These are phyloP conservation scores for Spathaspora passalidarum DNA, from an alignment of 805 yeast species.

Conservation along the genomic window DNA sequence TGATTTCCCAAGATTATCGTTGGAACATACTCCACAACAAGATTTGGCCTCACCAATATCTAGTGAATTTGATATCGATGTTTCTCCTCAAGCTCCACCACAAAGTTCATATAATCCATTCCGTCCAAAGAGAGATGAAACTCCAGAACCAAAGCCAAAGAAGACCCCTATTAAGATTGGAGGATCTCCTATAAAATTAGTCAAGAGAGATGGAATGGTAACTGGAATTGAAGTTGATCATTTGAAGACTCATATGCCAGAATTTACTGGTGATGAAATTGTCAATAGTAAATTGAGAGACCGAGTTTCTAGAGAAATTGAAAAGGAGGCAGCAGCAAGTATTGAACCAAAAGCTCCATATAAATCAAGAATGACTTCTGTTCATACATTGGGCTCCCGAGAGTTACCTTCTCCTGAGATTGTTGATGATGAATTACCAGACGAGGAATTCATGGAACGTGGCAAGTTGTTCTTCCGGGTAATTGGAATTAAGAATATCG, in stretches of 20 bases:
- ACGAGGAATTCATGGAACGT: slow-evolving; percentile 27
- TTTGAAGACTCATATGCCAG: not conserved
- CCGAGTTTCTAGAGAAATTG: slow-evolving; percentile 7
- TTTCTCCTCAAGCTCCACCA: slow-evolving; percentile 3
- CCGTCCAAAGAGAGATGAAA: not conserved
- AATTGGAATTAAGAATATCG: slow-evolving; percentile 42
- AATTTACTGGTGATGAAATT: slow-evolving; percentile 18
- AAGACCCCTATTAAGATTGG: slow-evolving; percentile 34
- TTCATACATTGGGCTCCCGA: slow-evolving; percentile 10
- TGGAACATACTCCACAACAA: not conserved
- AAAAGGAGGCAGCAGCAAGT: not conserved
- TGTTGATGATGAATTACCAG: slow-evolving; percentile 1
- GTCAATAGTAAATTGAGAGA: slow-evolving; percentile 21
- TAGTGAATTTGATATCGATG: slow-evolving; percentile 1
- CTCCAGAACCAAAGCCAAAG: slow-evolving; percentile 8
- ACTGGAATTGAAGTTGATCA: slow-evolving; percentile 13
- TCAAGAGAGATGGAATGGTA: slow-evolving; percentile 27
- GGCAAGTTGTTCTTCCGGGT: slow-evolving; percentile 57
- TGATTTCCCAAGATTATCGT: not conserved
- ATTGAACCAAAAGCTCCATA: slow-evolving; percentile 7
- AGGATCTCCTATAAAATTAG: slow-evolving; percentile 35
- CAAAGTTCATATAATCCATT: slow-evolving; percentile 1
- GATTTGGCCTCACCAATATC: not conserved
- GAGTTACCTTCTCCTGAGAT: not conserved
- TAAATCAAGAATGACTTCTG: slow-evolving; percentile 13